Evolutionary conservation across 192 early-diverging fungal genomes (phyloP).

Genomic region (Geranomyces variabilis): DNA sequence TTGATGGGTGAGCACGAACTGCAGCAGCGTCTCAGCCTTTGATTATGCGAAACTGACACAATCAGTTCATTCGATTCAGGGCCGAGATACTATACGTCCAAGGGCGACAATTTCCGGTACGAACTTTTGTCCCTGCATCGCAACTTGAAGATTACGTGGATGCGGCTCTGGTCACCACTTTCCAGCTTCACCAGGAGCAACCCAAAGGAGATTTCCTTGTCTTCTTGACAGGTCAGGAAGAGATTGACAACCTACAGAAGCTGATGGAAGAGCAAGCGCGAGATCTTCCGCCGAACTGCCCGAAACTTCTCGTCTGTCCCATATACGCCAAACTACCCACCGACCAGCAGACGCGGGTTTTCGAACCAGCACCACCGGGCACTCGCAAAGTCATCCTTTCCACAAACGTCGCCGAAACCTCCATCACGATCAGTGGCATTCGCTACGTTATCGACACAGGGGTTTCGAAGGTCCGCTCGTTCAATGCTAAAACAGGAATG

Average conservation of each 20-base stretch:
- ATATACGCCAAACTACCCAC: slow-evolving; percentile 92
- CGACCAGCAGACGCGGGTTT: slow-evolving; percentile 85
- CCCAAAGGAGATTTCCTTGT: slow-evolving; percentile 89
- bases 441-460: slow-evolving; percentile 94
- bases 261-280: slow-evolving; percentile 75
- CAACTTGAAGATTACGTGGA: slow-evolving; percentile 94
- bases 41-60: not conserved
- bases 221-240: slow-evolving; percentile 93
- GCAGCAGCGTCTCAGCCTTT: not conserved
- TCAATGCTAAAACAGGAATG: slow-evolving; percentile 82
- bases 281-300: slow-evolving; percentile 57
- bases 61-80: slow-evolving; percentile 29
- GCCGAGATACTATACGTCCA: slow-evolving; percentile 85
- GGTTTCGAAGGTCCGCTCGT: slow-evolving; percentile 88
- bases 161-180: slow-evolving; percentile 78
- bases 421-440: slow-evolving; percentile 93
- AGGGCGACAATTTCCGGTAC: slow-evolving; percentile 90
- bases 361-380: slow-evolving; percentile 81
- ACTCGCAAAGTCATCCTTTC: slow-evolving; percentile 92
- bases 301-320: slow-evolving; percentile 74
- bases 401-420: slow-evolving; percentile 99
- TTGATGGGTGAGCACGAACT: slow-evolving; percentile 65
- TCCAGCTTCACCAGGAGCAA: slow-evolving; percentile 88
- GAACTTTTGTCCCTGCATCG: slow-evolving; percentile 73
- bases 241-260: slow-evolving; percentile 88